Evolutionary conservation across 2,329 filamentous ascomycete species (phyloP).

Genomic region (Talaromyces sp.): DNA sequence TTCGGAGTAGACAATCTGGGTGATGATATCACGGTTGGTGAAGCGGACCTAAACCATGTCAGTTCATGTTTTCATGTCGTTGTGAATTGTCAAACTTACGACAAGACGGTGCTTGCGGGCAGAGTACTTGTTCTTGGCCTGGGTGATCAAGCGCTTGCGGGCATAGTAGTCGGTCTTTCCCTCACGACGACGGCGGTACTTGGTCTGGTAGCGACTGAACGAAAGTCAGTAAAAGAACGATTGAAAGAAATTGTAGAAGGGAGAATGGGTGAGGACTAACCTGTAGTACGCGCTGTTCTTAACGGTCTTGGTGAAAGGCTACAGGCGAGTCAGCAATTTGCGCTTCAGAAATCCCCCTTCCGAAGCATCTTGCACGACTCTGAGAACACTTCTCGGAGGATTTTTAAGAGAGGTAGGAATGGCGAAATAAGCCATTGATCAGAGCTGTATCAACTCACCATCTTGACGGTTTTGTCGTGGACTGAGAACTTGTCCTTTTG

Average conservation of each 20-base stretch:
- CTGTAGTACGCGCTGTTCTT: slow-evolving; percentile 99
- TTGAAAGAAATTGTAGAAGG: neutral
- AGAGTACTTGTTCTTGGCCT: slow-evolving; percentile 99
- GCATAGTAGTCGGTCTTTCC: slow-evolving; percentile 99
- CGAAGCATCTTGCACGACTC: slow-evolving; percentile 99
- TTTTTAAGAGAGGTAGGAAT: slow-evolving; percentile 17
- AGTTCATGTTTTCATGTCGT: too few species aligned
- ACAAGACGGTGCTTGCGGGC: slow-evolving; percentile 99
- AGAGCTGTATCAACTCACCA: slow-evolving; percentile 40
- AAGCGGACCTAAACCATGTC: slow-evolving; percentile 62
- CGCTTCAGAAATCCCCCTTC: slow-evolving; percentile 81
- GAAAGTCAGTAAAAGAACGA: neutral
- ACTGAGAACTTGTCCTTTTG: slow-evolving; percentile 32
- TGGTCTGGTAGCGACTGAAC: slow-evolving; percentile 93
- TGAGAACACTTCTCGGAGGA: slow-evolving; percentile 22
- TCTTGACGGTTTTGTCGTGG: slow-evolving; percentile 40
- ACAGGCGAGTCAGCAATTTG: slow-evolving; percentile 95
- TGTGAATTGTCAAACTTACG: slow-evolving; percentile 32
- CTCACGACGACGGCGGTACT: slow-evolving; percentile 94
- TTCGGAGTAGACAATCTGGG: slow-evolving; percentile 95
- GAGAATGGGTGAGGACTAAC: slow-evolving; percentile 52
- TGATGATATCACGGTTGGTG: slow-evolving; percentile 99
- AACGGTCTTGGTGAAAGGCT: slow-evolving; percentile 90
- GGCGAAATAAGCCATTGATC: slow-evolving; percentile 25
- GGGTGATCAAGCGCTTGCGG: slow-evolving; percentile 98